These are phyloP conservation scores for Bremia lactucae DNA, from an alignment of 352 stramenopile genomes.

Conservation along the genomic window DNA sequence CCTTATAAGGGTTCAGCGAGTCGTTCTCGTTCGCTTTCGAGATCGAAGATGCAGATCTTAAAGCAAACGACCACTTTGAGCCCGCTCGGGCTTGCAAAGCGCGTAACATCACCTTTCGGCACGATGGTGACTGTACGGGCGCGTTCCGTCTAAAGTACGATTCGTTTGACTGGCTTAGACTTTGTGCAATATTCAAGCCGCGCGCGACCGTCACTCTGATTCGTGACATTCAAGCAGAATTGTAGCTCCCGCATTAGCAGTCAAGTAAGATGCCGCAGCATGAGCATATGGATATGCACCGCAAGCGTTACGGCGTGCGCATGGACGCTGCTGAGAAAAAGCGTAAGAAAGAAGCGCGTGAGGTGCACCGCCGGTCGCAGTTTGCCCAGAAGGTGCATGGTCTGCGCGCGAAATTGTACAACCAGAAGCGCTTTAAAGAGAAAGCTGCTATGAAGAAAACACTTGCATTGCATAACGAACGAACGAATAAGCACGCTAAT, in stretches of 20 bases:
- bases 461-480: constrained; percentile 97
- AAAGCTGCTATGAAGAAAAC: constrained; percentile 99
- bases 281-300: constrained; percentile 99
- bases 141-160: constrained; percentile 11
- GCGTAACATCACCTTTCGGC: constrained; percentile 9
- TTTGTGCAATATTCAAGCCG: constrained; percentile 3
- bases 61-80: constrained; percentile 1
- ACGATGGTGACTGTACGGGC: constrained; percentile 12
- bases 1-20: constrained; percentile 38
- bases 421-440: constrained; percentile 99
- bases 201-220: too few relatives aligned
- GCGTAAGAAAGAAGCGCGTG: constrained; percentile 97
- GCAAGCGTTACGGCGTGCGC: constrained; percentile 97
- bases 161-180: constrained; percentile 15
- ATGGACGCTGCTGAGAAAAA: constrained; percentile 94
- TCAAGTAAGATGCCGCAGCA: constrained; percentile 91
- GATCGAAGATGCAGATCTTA: constrained; percentile 16
- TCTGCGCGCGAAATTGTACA: constrained; percentile 98
- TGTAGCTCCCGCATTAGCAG: background rate
- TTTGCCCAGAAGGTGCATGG: constrained; percentile 99
- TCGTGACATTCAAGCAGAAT: too few relatives aligned
- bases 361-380: constrained; percentile 94
- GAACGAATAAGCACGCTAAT: constrained; percentile 97
- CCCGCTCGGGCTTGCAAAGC: background rate
- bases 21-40: constrained; percentile 17